Conservation (phyloP, 345 rosid species). For the Gossypium ekmanianum region DNA sequence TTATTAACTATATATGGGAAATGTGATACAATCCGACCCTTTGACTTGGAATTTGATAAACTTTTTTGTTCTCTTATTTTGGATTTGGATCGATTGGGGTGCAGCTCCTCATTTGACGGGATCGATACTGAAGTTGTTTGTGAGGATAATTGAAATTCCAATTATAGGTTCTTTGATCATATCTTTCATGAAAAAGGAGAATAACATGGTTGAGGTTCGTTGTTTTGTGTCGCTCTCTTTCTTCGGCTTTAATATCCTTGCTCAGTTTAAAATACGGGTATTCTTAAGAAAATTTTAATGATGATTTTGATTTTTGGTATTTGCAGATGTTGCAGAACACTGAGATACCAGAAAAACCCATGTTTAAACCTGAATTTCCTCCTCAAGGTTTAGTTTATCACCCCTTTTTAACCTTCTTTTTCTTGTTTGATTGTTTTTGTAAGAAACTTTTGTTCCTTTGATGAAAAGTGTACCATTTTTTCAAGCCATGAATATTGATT, state of each 20-base stretch:
- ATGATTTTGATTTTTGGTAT: conserved; percentile 9
- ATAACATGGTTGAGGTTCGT: conserved; percentile 37
- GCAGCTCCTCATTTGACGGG: no score
- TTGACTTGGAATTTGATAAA: conserved; percentile 8
- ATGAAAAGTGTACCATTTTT: neutral
- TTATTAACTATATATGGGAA: neutral
- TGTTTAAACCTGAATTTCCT: conserved; percentile 85
- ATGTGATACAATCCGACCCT: neutral
- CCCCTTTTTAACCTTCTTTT: neutral
- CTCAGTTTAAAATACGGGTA: neutral
- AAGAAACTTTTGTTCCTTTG: neutral
- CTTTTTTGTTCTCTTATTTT: neutral
- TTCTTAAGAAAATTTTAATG: neutral
- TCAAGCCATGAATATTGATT: neutral
- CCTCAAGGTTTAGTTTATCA: conserved; percentile 52
- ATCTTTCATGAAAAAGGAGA: no score
- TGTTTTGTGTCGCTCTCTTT: neutral
- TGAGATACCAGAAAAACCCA: conserved; percentile 72
- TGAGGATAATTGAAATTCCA: no score
- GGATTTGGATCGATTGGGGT: no score
- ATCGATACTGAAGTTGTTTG: no score
- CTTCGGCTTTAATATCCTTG: neutral
- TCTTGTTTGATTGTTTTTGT: neutral
- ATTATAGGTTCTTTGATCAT: no score
- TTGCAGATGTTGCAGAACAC: conserved; percentile 59